These are phyloP conservation scores for Leccinellum luteum DNA, from an alignment of 768 basidiomycete genomes.

Conservation along the genomic window DNA sequence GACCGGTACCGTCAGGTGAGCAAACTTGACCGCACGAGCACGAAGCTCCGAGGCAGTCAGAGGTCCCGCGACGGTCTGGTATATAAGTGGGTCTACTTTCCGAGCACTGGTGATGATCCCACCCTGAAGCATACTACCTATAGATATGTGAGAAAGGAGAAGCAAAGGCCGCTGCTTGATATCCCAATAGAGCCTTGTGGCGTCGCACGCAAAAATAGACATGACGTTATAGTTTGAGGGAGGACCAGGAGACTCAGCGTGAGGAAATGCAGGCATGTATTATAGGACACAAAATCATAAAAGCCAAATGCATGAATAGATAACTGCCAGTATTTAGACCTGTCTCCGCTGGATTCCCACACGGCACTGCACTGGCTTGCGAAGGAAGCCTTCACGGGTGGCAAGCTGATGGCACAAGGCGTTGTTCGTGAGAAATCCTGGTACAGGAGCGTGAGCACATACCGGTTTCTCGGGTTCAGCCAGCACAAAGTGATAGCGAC, in stretches of 20 bases:
- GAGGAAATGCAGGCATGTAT: background rate
- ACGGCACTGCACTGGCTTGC: conserved; percentile 73
- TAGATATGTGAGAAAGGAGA: conserved; percentile 11
- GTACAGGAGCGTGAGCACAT: conserved; percentile 21
- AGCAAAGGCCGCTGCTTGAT: background rate
- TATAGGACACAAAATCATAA: background rate
- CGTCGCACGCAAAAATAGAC: conserved; percentile 19
- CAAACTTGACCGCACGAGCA: conserved; percentile 2
- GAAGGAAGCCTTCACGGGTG: conserved; percentile 82
- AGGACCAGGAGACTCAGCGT: background rate
- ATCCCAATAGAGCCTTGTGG: background rate
- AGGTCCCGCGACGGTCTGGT: background rate
- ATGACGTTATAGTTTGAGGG: background rate
- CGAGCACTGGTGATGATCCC: background rate
- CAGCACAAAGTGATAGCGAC: conserved; percentile 72
- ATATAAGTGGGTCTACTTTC: conserved; percentile 11
- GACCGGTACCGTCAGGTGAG: conserved; percentile 1
- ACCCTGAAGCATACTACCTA: conserved; percentile 1
- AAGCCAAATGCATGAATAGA: background rate
- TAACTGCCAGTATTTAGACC: conserved; percentile 3
- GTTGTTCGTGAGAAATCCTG: conserved; percentile 5
- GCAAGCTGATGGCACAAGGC: conserved; percentile 45
- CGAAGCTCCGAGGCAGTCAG: conserved; percentile 14
- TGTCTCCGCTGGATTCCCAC: conserved; percentile 73
- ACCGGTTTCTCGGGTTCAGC: conserved; percentile 57